Conservation (phyloP, 1,284 basidiomycete species). For the Wolfiporia cocos region DNA sequence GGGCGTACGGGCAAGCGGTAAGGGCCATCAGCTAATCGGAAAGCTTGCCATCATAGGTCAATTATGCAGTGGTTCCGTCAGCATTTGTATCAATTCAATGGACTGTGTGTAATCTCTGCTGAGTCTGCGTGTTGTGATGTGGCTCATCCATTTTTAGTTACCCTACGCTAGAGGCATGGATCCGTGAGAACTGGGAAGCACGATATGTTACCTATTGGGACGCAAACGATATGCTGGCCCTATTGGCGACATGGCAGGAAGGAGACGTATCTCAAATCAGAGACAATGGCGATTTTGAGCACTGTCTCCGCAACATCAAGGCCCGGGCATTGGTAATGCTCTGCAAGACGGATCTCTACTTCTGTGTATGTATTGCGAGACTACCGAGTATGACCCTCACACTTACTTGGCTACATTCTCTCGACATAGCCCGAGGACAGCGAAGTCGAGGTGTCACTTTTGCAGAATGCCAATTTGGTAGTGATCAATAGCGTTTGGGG, state of each 20-base stretch:
- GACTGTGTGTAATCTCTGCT: constrained; percentile 21
- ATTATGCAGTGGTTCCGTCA: constrained; percentile 30
- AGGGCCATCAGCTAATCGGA: constrained; percentile 1
- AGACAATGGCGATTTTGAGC: constrained; percentile 37
- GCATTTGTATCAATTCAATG: constrained; percentile 24
- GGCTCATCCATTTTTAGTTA: background rate
- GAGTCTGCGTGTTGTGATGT: background rate
- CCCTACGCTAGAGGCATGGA: constrained; percentile 18
- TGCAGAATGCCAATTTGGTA: constrained; percentile 10
- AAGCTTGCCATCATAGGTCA: too few species aligned
- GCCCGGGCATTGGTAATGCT: constrained; percentile 15
- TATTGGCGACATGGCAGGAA: constrained; percentile 46
- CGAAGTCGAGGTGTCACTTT: constrained; percentile 11
- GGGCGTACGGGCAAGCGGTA: constrained; percentile 34
- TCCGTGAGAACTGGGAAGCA: constrained; percentile 39
- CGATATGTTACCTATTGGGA: constrained; percentile 43
- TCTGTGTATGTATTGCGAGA: constrained; percentile 34
- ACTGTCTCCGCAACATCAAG: constrained; percentile 36
- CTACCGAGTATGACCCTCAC: too few species aligned
- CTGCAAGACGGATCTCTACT: constrained; percentile 34
- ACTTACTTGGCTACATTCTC: too few species aligned
- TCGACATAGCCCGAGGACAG: constrained; percentile 14
- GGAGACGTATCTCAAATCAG: constrained; percentile 45
- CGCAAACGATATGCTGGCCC: constrained; percentile 48
- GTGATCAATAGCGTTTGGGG: constrained; percentile 17